Evolutionary conservation across 2,329 filamentous ascomycete genomes (phyloP), one percentile per base, ranked within the genome.

Genomic region (Colletotrichum horii): DNA sequence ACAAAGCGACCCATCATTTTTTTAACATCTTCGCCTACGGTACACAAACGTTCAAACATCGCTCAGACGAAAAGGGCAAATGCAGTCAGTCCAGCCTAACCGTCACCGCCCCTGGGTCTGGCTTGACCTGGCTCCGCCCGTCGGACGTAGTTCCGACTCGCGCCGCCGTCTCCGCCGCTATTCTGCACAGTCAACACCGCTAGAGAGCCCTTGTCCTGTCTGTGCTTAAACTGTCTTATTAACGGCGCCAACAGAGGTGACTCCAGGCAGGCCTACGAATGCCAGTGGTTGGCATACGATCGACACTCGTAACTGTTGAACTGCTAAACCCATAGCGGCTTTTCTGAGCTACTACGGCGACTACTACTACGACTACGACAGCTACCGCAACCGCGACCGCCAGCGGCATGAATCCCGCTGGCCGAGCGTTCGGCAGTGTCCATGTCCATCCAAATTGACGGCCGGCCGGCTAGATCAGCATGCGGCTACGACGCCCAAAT

Each of bases 221-320:
- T 58, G 61, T 71, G 68, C 67, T 71, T 58, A 43, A 34, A 60
- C 38, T 62, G 61, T 74, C 67, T 66, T 36, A 34, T 61, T 26
- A 38, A 72, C 55, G 38, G 56, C 62, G 38, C 56, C 62, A 67
- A 67, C 38, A 56, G 64, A 64, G 55, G 38, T 6, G 36, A 52
- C 64, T 30, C 26, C 24, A 60, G 22, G 22, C 24, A 32, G 48
- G 55, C 62, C 55, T 48, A 48, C 19, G 38, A 48, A 48, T 66
- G 32, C 36, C 34, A 75, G 55, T 75, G 72, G 68, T 9, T 72
- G 55, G 38, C 55, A 43, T 75, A 72, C 73, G 73, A 75, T 73
- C 69, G 73, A 52, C 70, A 56, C 26, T 62, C 38, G 36, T 22
- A 30, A 30, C 55, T 61, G 66, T 19, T 24, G 36, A 70, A 48